phyloP scores from a whole-genome alignment of 805 yeast species.

The Yamadazyma kitorensis region DNA sequence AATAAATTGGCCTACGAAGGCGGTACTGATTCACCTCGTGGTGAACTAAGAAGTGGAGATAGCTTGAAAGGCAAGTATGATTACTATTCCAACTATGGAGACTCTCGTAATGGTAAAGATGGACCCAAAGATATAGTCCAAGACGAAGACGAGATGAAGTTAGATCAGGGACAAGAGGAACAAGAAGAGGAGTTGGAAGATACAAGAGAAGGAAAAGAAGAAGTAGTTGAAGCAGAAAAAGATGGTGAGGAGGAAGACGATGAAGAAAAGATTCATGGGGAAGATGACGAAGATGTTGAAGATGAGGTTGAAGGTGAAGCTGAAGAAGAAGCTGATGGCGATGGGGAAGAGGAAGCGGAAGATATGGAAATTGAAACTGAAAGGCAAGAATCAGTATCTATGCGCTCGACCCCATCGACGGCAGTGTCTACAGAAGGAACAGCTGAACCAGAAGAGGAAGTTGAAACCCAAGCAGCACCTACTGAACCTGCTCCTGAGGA shows the following conservation, averaged over 20 bases:
- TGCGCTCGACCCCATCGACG: no score
- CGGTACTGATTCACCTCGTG: not conserved
- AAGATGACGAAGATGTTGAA: not conserved
- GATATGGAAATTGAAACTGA: conserved; percentile 1
- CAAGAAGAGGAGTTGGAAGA: conserved; percentile 1
- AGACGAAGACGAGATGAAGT: not conserved
- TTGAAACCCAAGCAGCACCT: conserved; percentile 10
- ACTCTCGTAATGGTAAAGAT: no score
- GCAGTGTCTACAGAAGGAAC: no score
- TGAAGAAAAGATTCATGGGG: conserved; percentile 5
- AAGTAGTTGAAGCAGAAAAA: not conserved
- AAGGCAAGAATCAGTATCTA: no score
- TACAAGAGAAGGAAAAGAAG: conserved; percentile 3
- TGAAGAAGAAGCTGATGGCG: conserved; percentile 6
- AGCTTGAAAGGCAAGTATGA: conserved; percentile 27
- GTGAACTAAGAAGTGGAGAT: conserved; percentile 10
- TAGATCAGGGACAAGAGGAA: not conserved
- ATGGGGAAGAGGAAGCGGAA: not conserved
- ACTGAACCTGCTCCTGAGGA: conserved; percentile 39
- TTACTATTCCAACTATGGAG: conserved; percentile 20
- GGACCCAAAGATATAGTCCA: conserved; percentile 11
- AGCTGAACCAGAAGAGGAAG: conserved; percentile 8
- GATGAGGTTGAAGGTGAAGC: conserved; percentile 8
- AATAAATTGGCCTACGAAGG: conserved; percentile 8
- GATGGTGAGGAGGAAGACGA: conserved; percentile 1